Conservation (phyloP, 2,329 filamentous ascomycete genomes). For the Scytalidium sp. region DNA sequence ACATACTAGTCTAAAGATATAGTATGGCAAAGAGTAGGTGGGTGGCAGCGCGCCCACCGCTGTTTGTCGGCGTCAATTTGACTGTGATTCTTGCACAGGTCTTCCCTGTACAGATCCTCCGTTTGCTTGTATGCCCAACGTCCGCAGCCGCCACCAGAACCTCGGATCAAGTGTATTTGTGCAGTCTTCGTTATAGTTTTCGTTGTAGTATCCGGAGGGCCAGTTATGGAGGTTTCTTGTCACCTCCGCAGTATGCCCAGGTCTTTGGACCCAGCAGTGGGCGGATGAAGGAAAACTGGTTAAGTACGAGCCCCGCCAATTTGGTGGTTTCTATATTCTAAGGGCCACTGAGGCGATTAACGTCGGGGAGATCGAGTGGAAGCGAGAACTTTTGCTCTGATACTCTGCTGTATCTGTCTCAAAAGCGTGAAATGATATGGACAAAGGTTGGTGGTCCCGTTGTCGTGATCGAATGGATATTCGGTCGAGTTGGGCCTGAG, state of each 20-base stretch:
- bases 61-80: constrained; percentile 45
- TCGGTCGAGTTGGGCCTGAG: not conserved
- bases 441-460: not conserved
- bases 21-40: constrained; percentile 27
- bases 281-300: constrained; percentile 71
- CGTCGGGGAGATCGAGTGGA: constrained; percentile 4
- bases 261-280: constrained; percentile 89
- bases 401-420: not conserved
- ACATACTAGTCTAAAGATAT: not conserved
- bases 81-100: constrained; percentile 34
- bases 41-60: constrained; percentile 53
- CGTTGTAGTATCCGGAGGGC: constrained; percentile 18
- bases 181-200: constrained; percentile 5
- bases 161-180: not conserved
- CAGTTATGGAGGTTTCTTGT: constrained; percentile 97
- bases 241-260: constrained; percentile 95
- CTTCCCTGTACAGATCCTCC: constrained; percentile 26
- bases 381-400: not conserved
- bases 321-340: constrained; percentile 61
- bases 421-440: not conserved
- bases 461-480: not conserved
- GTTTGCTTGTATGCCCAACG: constrained; percentile 11
- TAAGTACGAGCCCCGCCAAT: constrained; percentile 82
- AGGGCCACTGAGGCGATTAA: constrained; percentile 28
- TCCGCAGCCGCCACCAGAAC: constrained; percentile 15